Evolutionary conservation across 257 asterid genomes (phyloP).

Genomic region (Jacaranda copaia): DNA sequence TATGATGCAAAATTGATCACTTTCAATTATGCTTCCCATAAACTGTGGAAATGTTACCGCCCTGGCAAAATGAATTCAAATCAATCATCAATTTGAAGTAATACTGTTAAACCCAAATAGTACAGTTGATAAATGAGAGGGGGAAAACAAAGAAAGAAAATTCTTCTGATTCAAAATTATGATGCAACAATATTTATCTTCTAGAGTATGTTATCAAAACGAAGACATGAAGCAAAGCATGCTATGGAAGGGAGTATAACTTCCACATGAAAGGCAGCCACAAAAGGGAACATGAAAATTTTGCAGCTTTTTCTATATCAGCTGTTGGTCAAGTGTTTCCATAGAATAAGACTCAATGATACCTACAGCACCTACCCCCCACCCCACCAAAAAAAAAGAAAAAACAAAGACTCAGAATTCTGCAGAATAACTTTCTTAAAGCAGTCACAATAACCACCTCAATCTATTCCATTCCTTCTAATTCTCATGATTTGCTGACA

Average conservation of each 20-base stretch:
- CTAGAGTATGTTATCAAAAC: no score
- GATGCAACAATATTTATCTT: no score
- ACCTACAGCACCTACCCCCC: background rate
- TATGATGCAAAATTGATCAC: background rate
- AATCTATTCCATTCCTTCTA: background rate
- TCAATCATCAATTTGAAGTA: background rate
- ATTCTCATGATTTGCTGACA: background rate
- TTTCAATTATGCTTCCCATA: background rate
- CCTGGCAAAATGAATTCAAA: background rate
- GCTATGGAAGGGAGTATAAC: background rate
- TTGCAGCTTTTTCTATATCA: background rate
- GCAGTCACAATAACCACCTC: slow-evolving; percentile 2
- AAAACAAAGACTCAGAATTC: background rate
- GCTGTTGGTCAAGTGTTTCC: background rate
- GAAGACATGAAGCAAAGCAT: background rate
- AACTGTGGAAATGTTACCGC: background rate
- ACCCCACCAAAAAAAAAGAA: no score
- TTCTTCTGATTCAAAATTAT: no score
- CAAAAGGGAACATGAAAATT: background rate
- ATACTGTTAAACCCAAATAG: background rate
- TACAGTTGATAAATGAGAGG: background rate
- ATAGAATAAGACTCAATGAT: background rate
- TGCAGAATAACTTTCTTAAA: background rate
- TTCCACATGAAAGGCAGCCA: background rate
- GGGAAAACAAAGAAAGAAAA: no score